Percentiles rank a stretch among this genome's conserved stretches.
These are phyloP conservation scores for Kodamaea sagamina DNA, from an alignment of 805 yeast species.

Conservation along the genomic window DNA sequence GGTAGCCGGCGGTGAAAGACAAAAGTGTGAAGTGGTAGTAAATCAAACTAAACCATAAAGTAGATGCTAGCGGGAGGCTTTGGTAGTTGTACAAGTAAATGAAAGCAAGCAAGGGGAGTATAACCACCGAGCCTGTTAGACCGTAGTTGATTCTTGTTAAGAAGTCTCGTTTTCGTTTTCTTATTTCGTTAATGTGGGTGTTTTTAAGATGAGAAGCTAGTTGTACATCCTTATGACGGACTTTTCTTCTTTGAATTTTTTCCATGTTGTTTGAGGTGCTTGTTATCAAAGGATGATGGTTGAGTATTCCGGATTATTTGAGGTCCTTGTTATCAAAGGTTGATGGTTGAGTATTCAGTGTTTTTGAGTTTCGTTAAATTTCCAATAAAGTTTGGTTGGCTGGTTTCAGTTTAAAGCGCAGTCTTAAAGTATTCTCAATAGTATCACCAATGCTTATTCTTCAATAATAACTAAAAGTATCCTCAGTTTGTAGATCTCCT, in stretches of 20 bases:
- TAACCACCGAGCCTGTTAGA: slow-evolving; percentile 33
- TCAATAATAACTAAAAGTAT: too few species aligned
- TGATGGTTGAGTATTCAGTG: too few species aligned
- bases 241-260: slow-evolving; percentile 28
- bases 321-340: too few species aligned
- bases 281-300: too few species aligned
- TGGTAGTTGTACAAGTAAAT: slow-evolving; percentile 24
- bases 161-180: slow-evolving; percentile 37
- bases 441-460: too few species aligned
- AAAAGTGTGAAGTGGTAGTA: slow-evolving; percentile 40
- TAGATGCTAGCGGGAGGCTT: slow-evolving; percentile 30
- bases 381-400: too few species aligned
- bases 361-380: too few species aligned
- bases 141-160: slow-evolving; percentile 39
- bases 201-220: slow-evolving; percentile 30
- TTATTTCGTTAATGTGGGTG: slow-evolving; percentile 36
- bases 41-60: slow-evolving; percentile 31
- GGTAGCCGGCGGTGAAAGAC: slow-evolving; percentile 46
- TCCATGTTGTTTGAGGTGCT: not conserved
- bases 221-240: slow-evolving; percentile 11
- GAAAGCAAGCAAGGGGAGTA: slow-evolving; percentile 35
- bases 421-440: too few species aligned
- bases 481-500: too few species aligned
- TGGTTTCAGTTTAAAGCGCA: too few species aligned
- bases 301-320: too few species aligned